Conservation (phyloP, 2,329 filamentous ascomycete species). For the Fusarium sp. region DNA sequence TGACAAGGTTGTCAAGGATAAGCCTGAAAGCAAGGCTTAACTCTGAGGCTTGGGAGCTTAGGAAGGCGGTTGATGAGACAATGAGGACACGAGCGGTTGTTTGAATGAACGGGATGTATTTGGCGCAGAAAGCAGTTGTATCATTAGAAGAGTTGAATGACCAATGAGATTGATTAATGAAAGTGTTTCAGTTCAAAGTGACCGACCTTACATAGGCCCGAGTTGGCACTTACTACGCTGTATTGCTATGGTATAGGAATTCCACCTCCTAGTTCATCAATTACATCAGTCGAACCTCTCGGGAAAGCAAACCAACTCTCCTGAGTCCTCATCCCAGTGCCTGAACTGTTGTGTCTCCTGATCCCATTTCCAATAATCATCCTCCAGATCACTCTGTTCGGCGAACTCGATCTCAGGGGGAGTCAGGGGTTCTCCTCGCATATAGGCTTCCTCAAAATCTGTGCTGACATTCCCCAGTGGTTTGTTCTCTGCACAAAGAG, state of each 20-base stretch:
- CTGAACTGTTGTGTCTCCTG: constrained; percentile 26
- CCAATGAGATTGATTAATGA: constrained; percentile 3
- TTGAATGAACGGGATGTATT: constrained; percentile 1
- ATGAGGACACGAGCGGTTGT: neutral
- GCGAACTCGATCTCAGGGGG: constrained; percentile 37
- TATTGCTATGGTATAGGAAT: neutral
- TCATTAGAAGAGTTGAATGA: constrained; percentile 3
- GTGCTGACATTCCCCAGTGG: neutral
- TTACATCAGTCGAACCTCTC: constrained; percentile 40
- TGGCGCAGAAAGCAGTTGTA: neutral
- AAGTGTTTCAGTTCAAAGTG: neutral
- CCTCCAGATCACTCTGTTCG: constrained; percentile 33
- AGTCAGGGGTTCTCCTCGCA: constrained; percentile 28
- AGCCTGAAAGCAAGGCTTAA: constrained; percentile 53
- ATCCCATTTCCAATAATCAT: constrained; percentile 43
- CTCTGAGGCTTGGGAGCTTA: neutral
- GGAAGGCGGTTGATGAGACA: neutral
- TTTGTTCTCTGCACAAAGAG: neutral
- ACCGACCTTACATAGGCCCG: neutral
- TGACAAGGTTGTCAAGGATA: constrained; percentile 60
- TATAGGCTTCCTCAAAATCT: constrained; percentile 33
- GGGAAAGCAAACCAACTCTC: constrained; percentile 40
- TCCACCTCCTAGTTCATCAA: neutral
- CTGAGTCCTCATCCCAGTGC: constrained; percentile 41
- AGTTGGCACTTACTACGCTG: neutral